phyloP scores from a whole-genome alignment of 768 basidiomycete species.

The Pleurotus ostreatus region DNA sequence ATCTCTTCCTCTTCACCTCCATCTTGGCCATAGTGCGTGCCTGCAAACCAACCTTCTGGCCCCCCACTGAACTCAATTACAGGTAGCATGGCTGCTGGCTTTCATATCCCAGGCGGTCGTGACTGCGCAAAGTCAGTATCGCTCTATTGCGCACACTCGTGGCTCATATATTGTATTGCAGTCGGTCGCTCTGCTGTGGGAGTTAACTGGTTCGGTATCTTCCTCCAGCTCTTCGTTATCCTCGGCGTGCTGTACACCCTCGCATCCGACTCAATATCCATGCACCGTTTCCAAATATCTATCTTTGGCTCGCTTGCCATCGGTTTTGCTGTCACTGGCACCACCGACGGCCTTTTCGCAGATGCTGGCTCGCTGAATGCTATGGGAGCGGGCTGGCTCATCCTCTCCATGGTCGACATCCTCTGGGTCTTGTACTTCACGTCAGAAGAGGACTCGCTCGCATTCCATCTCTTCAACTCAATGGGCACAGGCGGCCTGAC shows the following conservation, averaged over 20 bases:
- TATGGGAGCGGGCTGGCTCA: slow-evolving; percentile 91
- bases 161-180: slow-evolving; percentile 13
- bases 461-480: slow-evolving; percentile 83
- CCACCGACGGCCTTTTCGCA: slow-evolving; percentile 65
- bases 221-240: slow-evolving; percentile 70
- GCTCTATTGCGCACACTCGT: not conserved
- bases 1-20: slow-evolving; percentile 86
- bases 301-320: slow-evolving; percentile 83
- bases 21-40: slow-evolving; percentile 70
- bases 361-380: slow-evolving; percentile 57
- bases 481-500: slow-evolving; percentile 83
- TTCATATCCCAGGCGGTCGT: slow-evolving; percentile 74
- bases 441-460: slow-evolving; percentile 89
- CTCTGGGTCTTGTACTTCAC: slow-evolving; percentile 98
- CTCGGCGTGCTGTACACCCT: slow-evolving; percentile 71
- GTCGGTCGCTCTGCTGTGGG: slow-evolving; percentile 48
- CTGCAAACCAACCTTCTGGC: not conserved
- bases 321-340: slow-evolving; percentile 80
- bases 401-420: slow-evolving; percentile 87
- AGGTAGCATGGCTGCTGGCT: slow-evolving; percentile 74
- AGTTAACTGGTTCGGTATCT: slow-evolving; percentile 80
- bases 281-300: slow-evolving; percentile 89
- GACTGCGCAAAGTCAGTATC: slow-evolving; percentile 43
- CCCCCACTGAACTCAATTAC: slow-evolving; percentile 23
- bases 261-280: slow-evolving; percentile 86